A percentile compares a stretch with the other conserved stretches of the same genome.
Conservation (phyloP, 768 basidiomycete species). For the Xanthoconium purpureum region DNA sequence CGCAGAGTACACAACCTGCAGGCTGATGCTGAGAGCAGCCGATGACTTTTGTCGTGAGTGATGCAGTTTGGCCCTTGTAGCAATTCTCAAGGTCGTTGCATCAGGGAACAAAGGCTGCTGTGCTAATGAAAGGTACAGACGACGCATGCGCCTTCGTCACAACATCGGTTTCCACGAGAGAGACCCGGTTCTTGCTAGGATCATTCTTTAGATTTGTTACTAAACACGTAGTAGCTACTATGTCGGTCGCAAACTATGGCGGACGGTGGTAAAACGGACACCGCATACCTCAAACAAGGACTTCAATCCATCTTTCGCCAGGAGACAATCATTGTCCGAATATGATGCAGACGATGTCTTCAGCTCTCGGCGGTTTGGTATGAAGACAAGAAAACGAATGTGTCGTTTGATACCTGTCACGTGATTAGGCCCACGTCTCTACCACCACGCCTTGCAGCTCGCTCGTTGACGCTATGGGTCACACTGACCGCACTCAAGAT, state of each 20-base stretch:
- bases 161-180: slow-evolving; percentile 14
- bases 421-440: slow-evolving; percentile 10
- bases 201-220: slow-evolving; percentile 16
- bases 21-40: slow-evolving; percentile 38
- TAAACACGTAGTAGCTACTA: neutral
- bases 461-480: slow-evolving; percentile 45
- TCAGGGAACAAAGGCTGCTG: slow-evolving; percentile 50
- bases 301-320: slow-evolving; percentile 36
- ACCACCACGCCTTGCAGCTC: neutral
- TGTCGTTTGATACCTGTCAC: slow-evolving; percentile 19
- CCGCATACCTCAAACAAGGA: slow-evolving; percentile 77
- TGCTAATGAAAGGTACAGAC: slow-evolving; percentile 53
- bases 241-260: slow-evolving; percentile 57
- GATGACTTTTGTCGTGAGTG: slow-evolving; percentile 57
- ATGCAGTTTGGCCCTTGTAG: neutral
- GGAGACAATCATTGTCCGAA: slow-evolving; percentile 17
- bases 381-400: neutral
- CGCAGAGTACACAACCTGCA: slow-evolving; percentile 45
- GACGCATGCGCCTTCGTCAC: slow-evolving; percentile 43
- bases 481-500: slow-evolving; percentile 57
- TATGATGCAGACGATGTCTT: slow-evolving; percentile 19
- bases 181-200: slow-evolving; percentile 11
- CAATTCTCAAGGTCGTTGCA: neutral
- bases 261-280: slow-evolving; percentile 48
- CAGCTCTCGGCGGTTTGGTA: slow-evolving; percentile 22